phyloP scores from a whole-genome alignment of 2,329 filamentous ascomycete species.

The Penicillium sp. region DNA sequence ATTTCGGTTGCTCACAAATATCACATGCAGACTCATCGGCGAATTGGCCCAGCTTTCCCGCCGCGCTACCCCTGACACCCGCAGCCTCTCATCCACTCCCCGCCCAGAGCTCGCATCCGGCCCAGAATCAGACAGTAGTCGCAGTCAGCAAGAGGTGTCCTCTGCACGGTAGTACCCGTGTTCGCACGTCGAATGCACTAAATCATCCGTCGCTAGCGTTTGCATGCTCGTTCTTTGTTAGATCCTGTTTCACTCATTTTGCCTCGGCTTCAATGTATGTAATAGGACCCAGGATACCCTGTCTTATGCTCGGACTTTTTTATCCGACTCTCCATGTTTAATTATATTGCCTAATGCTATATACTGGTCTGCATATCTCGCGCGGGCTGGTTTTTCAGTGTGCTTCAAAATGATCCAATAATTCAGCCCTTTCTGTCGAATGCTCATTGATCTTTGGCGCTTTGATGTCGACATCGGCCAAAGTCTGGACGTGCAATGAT shows the following conservation, averaged over 20 bases:
- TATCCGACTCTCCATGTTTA: constrained; percentile 19
- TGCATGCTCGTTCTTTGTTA: constrained; percentile 22
- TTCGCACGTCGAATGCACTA: background rate
- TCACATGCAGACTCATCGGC: constrained; percentile 34
- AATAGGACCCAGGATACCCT: constrained; percentile 28
- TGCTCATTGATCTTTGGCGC: constrained; percentile 26
- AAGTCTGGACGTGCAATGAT: constrained; percentile 22
- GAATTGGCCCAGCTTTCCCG: constrained; percentile 38
- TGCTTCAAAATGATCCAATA: background rate
- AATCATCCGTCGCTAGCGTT: background rate
- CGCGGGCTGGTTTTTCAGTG: background rate
- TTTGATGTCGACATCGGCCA: constrained; percentile 27
- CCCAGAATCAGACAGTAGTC: constrained; percentile 18
- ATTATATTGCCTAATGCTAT: constrained; percentile 17
- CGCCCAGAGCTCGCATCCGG: constrained; percentile 20
- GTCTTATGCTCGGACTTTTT: constrained; percentile 12
- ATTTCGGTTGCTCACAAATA: constrained; percentile 1
- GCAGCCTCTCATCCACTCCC: constrained; percentile 31
- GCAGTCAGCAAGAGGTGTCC: constrained; percentile 8
- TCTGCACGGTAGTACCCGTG: constrained; percentile 6
- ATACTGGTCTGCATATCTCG: background rate
- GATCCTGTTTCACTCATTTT: constrained; percentile 20
- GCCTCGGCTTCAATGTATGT: constrained; percentile 21
- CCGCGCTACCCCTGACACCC: constrained; percentile 28
- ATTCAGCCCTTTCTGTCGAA: constrained; percentile 10